Percentiles rank a stretch among this genome's conserved stretches.
Evolutionary conservation across 1,139 yeast genomes (phyloP).

Genomic region (Yamadazyma membranifaciens): DNA sequence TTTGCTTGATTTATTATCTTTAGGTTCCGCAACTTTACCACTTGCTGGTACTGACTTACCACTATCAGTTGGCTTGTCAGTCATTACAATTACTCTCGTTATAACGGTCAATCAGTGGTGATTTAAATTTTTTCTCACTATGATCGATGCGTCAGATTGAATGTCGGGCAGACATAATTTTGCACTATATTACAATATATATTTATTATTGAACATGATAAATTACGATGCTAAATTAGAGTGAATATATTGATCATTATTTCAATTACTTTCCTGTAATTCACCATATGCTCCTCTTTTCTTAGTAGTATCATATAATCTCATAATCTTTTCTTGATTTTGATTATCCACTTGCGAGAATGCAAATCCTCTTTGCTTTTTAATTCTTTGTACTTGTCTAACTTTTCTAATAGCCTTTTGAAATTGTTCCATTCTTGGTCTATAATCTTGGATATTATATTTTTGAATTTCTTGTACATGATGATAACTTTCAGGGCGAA

Average conservation of each 20-base stretch:
- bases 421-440: conserved; percentile 95
- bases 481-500: conserved; percentile 89
- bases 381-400: conserved; percentile 96
- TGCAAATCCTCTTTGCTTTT: conserved; percentile 98
- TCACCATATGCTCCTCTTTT: conserved; percentile 56
- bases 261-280: conserved; percentile 17
- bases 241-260: not conserved
- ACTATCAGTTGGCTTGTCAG: not conserved
- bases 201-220: not conserved
- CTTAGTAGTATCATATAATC: conserved; percentile 92
- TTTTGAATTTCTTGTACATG: conserved; percentile 96
- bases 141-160: conserved; percentile 1
- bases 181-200: not conserved
- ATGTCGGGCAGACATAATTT: too few species aligned
- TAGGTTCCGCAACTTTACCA: not conserved
- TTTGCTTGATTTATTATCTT: not conserved
- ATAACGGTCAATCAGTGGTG: not conserved
- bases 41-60: not conserved
- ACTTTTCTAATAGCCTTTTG: conserved; percentile 97
- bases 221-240: too few species aligned
- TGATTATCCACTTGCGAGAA: conserved; percentile 93
- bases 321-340: conserved; percentile 85
- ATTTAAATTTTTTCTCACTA: conserved; percentile 2
- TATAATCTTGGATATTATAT: conserved; percentile 86
- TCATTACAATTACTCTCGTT: conserved; percentile 1